Evolutionary conservation across 441 rosid genomes (phyloP).

Genomic region (Syzygium syzygioides): DNA sequence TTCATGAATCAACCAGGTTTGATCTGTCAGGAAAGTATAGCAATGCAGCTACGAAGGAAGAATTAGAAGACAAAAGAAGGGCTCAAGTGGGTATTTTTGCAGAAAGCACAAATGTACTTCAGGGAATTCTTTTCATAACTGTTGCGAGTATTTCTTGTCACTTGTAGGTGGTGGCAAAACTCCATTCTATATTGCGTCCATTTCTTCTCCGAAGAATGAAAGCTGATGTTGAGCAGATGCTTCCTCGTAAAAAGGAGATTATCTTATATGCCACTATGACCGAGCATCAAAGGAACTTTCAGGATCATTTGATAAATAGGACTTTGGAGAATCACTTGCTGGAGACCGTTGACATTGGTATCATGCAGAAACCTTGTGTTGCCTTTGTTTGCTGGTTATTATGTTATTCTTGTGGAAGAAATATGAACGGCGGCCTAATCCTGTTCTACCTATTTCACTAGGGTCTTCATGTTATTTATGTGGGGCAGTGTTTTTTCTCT

Average conservation of each 20-base stretch:
- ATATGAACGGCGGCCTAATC: background rate
- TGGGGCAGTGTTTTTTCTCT: background rate
- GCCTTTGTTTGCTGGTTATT: background rate
- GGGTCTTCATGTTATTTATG: background rate
- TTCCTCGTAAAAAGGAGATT: slow-evolving; percentile 92
- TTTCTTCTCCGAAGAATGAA: slow-evolving; percentile 96
- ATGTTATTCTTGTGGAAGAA: background rate
- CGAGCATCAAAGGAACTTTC: slow-evolving; percentile 77
- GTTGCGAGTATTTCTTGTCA: slow-evolving; percentile 2
- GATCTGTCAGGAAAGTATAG: slow-evolving; percentile 70
- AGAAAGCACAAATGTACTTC: background rate
- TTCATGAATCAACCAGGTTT: slow-evolving; percentile 48
- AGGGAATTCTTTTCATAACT: background rate
- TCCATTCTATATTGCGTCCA: slow-evolving; percentile 91
- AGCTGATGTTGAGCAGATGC: slow-evolving; percentile 85
- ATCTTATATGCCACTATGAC: slow-evolving; percentile 88
- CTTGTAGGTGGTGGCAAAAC: slow-evolving; percentile 82
- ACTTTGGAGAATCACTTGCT: slow-evolving; percentile 61
- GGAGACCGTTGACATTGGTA: slow-evolving; percentile 45
- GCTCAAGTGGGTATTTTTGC: slow-evolving; percentile 43
- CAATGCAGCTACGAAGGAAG: slow-evolving; percentile 49
- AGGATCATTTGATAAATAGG: slow-evolving; percentile 75
- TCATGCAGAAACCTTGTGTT: background rate
- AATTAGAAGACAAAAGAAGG: slow-evolving; percentile 76
- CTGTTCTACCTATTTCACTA: background rate